These are phyloP conservation scores for Pisolithus albus DNA, from an alignment of 768 basidiomycete genomes.

Conservation along the genomic window DNA sequence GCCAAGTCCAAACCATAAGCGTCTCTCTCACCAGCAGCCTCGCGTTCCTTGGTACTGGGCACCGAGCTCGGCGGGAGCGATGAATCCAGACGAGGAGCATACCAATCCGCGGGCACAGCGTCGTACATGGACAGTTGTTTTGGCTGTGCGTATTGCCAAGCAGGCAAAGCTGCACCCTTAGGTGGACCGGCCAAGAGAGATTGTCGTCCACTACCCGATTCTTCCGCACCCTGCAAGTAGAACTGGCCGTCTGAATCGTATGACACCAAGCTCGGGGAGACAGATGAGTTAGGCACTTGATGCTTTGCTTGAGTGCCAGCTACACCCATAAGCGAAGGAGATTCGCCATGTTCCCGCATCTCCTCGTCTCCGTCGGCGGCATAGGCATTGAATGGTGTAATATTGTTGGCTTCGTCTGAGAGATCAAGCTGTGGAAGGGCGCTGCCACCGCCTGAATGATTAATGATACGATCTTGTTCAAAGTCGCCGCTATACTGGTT, in stretches of 20 bases:
- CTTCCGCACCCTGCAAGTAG: slow-evolving; percentile 4
- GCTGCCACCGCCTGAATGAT: slow-evolving; percentile 18
- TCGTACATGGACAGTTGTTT: slow-evolving; percentile 6
- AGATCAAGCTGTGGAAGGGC: slow-evolving; percentile 23
- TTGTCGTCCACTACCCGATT: neutral
- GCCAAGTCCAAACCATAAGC: slow-evolving; percentile 12
- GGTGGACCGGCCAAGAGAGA: neutral
- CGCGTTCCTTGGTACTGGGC: slow-evolving; percentile 19
- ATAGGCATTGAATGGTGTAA: slow-evolving; percentile 15
- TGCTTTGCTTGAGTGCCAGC: neutral
- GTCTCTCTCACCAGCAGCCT: slow-evolving; percentile 14
- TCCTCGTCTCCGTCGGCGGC: neutral
- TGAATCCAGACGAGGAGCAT: slow-evolving; percentile 4
- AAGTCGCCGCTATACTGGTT: slow-evolving; percentile 47
- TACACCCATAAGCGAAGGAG: slow-evolving; percentile 1
- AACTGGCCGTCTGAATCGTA: slow-evolving; percentile 5
- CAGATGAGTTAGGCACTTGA: neutral
- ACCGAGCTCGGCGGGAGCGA: slow-evolving; percentile 21
- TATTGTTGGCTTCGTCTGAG: slow-evolving; percentile 22
- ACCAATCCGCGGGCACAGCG: slow-evolving; percentile 14
- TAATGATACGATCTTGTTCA: slow-evolving; percentile 38
- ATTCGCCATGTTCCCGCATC: slow-evolving; percentile 19
- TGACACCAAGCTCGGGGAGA: slow-evolving; percentile 2
- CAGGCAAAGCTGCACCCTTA: neutral
- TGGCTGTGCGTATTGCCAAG: slow-evolving; percentile 1